Percentiles rank a stretch among this genome's conserved stretches.
These are phyloP conservation scores for Rhodotorula sp. DNA, from an alignment of 1,284 basidiomycete species.

Conservation along the genomic window DNA sequence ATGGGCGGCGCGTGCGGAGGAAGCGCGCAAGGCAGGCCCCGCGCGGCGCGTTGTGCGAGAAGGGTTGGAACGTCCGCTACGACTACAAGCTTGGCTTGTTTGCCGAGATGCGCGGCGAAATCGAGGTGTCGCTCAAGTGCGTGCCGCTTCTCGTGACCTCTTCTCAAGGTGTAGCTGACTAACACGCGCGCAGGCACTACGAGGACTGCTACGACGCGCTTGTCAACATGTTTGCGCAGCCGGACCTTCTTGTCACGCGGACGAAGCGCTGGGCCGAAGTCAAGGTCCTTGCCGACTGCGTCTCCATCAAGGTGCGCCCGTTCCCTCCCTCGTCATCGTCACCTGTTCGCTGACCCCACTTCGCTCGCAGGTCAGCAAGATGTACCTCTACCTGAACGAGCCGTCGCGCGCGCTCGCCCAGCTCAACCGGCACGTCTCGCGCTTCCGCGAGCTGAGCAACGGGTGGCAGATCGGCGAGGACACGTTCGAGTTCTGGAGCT, in stretches of 20 bases:
- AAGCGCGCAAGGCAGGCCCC: slow-evolving; percentile 63
- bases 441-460: slow-evolving; percentile 82
- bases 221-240: slow-evolving; percentile 70
- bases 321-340: not conserved
- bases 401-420: slow-evolving; percentile 73
- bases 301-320: slow-evolving; percentile 72
- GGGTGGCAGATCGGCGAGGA: slow-evolving; percentile 97
- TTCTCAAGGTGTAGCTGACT: not conserved
- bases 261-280: slow-evolving; percentile 99
- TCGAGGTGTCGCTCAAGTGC: slow-evolving; percentile 81
- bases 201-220: slow-evolving; percentile 84
- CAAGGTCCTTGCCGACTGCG: slow-evolving; percentile 90
- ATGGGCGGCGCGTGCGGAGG: slow-evolving; percentile 83
- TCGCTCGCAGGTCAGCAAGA: slow-evolving; percentile 69
- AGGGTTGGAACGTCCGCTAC: slow-evolving; percentile 94
- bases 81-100: slow-evolving; percentile 97
- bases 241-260: slow-evolving; percentile 75
- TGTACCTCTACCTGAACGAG: slow-evolving; percentile 85
- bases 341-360: not conserved
- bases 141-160: slow-evolving; percentile 22
- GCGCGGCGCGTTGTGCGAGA: slow-evolving; percentile 67
- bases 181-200: slow-evolving; percentile 65
- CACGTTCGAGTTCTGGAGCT: slow-evolving; percentile 96
- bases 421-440: slow-evolving; percentile 77
- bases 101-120: slow-evolving; percentile 87